A percentile compares a stretch with the other conserved stretches of the same genome.
These are phyloP conservation scores for Flaveria brownii DNA, from an alignment of 129 eudicot species.

Conservation along the genomic window DNA sequence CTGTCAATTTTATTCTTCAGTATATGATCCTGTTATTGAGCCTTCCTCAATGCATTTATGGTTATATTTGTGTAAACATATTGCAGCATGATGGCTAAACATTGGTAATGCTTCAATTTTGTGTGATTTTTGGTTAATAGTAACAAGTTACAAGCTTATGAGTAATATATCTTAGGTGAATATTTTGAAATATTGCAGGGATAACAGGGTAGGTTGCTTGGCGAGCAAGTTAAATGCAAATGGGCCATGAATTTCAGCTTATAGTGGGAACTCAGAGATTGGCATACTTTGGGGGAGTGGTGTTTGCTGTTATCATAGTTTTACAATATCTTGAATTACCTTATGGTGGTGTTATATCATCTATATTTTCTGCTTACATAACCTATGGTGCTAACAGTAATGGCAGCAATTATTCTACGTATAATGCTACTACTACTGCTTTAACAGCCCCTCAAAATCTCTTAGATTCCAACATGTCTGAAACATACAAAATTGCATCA, in stretches of 20 bases:
- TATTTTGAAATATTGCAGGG: conserved; percentile 30
- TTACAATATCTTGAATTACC: conserved; percentile 47
- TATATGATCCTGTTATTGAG: background rate
- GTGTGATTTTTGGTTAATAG: background rate
- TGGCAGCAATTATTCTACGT: background rate
- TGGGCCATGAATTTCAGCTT: conserved; percentile 32
- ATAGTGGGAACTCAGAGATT: conserved; percentile 27
- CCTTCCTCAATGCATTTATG: conserved; percentile 13
- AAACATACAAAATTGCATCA: too few relatives aligned
- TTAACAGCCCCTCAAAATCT: conserved; percentile 20
- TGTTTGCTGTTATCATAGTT: conserved; percentile 38
- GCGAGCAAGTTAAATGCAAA: conserved; percentile 13
- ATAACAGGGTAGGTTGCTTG: conserved; percentile 16
- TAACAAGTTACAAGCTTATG: too few relatives aligned
- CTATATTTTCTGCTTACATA: conserved; percentile 35
- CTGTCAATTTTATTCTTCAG: background rate
- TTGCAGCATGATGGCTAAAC: conserved; percentile 3
- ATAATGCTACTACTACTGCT: conserved; percentile 1
- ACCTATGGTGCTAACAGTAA: background rate
- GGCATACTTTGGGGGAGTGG: conserved; percentile 29
- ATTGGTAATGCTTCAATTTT: background rate
- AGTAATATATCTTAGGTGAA: background rate
- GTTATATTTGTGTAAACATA: background rate
- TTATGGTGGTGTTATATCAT: conserved; percentile 44
- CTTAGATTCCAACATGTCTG: too few relatives aligned